These are phyloP conservation scores for Pseudotulostoma volvatum DNA, from an alignment of 495 filamentous ascomycete genomes.

Conservation along the genomic window DNA sequence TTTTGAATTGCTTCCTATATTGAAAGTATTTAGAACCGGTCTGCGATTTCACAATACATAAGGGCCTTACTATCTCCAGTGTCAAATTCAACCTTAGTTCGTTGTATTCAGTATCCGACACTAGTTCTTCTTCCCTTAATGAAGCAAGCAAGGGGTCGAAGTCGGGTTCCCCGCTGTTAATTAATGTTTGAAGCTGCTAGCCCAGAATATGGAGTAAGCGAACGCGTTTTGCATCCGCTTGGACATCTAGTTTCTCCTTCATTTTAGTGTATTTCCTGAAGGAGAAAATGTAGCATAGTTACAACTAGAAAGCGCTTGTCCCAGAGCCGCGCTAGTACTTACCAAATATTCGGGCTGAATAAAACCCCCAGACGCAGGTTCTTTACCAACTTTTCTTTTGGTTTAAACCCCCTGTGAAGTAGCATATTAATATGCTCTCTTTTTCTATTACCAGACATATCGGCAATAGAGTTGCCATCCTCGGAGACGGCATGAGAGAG, in stretches of 20 bases:
- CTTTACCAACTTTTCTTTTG: not conserved
- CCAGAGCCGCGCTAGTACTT: not conserved
- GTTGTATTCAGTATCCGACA: not conserved
- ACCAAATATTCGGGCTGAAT: conserved; percentile 1
- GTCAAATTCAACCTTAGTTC: not conserved
- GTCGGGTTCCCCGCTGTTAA: not conserved
- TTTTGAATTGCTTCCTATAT: not conserved
- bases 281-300: not conserved
- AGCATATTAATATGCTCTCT: not conserved
- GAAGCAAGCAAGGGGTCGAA: not conserved
- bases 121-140: not conserved
- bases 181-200: not conserved
- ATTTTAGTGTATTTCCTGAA: conserved; percentile 1
- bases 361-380: not conserved
- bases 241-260: not conserved
- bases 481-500: not conserved
- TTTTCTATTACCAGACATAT: not conserved
- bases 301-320: not conserved
- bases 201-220: not conserved
- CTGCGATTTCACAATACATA: not conserved
- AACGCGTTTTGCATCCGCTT: not conserved
- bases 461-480: not conserved
- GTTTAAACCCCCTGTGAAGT: not conserved
- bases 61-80: not conserved
- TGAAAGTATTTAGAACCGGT: not conserved